Evolutionary conservation across 192 early-diverging fungal genomes (phyloP), one percentile per base, ranked within the genome.

Genomic region (Paraglomus brasilianum): DNA sequence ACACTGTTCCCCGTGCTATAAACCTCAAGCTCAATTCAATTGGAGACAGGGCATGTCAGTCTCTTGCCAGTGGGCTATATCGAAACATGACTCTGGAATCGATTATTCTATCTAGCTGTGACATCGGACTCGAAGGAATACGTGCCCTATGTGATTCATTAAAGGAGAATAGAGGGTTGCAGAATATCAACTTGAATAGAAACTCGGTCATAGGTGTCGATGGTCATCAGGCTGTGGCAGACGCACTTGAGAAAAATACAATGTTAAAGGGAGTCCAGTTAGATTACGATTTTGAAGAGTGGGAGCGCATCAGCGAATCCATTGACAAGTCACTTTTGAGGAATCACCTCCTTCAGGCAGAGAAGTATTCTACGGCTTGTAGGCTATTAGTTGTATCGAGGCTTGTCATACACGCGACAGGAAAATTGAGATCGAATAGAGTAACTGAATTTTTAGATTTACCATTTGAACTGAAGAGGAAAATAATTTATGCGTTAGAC

Each of bases 201-300:
- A 81, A 81, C 38, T 53, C 64, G 10, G 72, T 75, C 10, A 78
- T 81, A 24, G 80, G 78, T 10, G 75, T 72, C 3, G 75, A 79
- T 21, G 77, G 80, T 11, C 76, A 79, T 43, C 75, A 73, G 75
- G 61, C 63, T 1, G 44, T 81, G 36, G 80, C 80, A 2, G 51
- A 76, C 1, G 63, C 69, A 10, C 66, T 81, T 30, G 49, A 74
- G 48, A 47, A 41, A 14, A 81, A 81, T 57, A 72, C 72, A 42
- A 74, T 68, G 10, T 50, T 81, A 51, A 80, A 81, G 66, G 70
- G 73, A 17, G 66, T 81, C 8, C 75, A 79, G 52, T 65, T 81
- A 17, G 78, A 81, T 42, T 81, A 81, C 61, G 80, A 81, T 56
- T 75, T 77, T n/a, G 79, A 69, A 24, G 79, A 81, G 43, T 75